These are phyloP conservation scores for Terfezia boudieri DNA, from an alignment of 495 filamentous ascomycete species.

Conservation along the genomic window DNA sequence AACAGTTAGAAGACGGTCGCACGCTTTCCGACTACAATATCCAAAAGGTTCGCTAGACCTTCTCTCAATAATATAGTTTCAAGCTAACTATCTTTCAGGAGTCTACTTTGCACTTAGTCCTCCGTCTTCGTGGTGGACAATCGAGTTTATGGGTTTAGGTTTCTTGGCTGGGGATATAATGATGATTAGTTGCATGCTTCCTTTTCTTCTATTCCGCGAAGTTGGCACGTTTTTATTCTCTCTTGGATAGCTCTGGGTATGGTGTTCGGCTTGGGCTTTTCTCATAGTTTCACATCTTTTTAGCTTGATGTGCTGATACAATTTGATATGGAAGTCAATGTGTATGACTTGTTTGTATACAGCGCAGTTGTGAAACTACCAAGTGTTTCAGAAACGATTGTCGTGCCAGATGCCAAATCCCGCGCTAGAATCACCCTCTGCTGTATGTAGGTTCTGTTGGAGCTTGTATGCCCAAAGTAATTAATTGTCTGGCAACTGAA, in stretches of 20 bases:
- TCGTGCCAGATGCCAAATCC: no score
- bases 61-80: no score
- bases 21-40: conserved; percentile 99
- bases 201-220: background rate
- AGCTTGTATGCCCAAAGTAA: no score
- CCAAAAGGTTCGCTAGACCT: conserved; percentile 59
- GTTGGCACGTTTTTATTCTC: background rate
- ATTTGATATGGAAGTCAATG: no score
- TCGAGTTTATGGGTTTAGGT: background rate
- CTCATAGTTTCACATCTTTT: background rate
- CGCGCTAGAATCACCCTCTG: no score
- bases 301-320: no score
- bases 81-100: conserved; percentile 33
- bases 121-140: conserved; percentile 74
- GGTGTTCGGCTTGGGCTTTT: background rate
- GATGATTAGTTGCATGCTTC: background rate
- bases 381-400: no score
- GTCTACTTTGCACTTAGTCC: conserved; percentile 92
- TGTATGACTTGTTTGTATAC: no score
- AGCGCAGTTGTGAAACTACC: no score
- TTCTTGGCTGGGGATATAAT: background rate
- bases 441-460: no score
- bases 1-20: conserved; percentile 96
- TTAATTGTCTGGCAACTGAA: no score
- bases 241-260: background rate